These are phyloP conservation scores for Leccinum sublutescens DNA, from an alignment of 768 basidiomycete genomes.

Conservation along the genomic window DNA sequence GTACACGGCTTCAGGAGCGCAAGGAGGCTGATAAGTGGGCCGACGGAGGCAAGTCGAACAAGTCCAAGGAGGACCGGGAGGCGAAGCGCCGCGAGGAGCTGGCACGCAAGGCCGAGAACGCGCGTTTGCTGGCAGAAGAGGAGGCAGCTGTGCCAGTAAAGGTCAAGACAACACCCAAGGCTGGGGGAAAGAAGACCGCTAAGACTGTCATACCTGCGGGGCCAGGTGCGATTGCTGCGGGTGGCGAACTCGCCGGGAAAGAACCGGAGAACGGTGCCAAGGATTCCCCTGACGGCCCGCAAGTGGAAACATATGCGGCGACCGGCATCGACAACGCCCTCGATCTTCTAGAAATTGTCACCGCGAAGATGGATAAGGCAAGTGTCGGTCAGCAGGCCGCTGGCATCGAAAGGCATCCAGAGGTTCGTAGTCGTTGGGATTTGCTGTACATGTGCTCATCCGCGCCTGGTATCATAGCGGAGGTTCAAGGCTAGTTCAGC, in stretches of 20 bases:
- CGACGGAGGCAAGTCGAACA: constrained; percentile 64
- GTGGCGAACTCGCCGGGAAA: constrained; percentile 45
- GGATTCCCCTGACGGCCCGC: constrained; percentile 31
- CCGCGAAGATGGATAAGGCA: constrained; percentile 90
- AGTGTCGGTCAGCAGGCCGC: constrained; percentile 87
- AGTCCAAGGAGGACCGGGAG: constrained; percentile 70
- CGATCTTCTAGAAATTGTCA: constrained; percentile 86
- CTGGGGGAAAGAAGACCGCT: constrained; percentile 54
- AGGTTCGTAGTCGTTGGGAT: constrained; percentile 50
- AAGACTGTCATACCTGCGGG: constrained; percentile 65
- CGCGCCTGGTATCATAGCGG: constrained; percentile 46
- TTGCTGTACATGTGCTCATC: constrained; percentile 12
- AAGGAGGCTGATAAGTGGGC: constrained; percentile 70
- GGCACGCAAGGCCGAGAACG: constrained; percentile 84
- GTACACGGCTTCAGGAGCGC: constrained; percentile 49
- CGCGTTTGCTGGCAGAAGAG: constrained; percentile 84
- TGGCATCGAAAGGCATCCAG: constrained; percentile 85
- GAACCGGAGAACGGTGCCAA: constrained; percentile 19
- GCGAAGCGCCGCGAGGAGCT: constrained; percentile 79
- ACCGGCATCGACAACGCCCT: constrained; percentile 90
- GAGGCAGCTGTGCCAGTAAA: constrained; percentile 62
- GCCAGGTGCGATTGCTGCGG: constrained; percentile 83
- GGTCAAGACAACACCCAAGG: constrained; percentile 63
- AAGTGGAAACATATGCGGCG: constrained; percentile 70
- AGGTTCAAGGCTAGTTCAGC: constrained; percentile 71